Conservation (phyloP, 495 filamentous ascomycete species). For the Aspergillus conjunctus region DNA sequence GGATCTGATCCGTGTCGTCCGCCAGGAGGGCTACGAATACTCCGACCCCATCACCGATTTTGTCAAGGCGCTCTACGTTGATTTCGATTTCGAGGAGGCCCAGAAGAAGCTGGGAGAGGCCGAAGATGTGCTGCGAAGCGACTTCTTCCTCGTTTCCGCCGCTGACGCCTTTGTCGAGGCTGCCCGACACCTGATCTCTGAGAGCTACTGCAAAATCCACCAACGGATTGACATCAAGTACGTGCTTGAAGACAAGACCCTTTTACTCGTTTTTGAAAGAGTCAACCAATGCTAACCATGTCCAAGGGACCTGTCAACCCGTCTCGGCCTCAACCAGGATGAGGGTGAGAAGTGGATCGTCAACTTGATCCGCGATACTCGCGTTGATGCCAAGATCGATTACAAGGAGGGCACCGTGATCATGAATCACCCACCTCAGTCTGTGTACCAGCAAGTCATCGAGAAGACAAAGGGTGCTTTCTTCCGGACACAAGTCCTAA, state of each 20-base stretch:
- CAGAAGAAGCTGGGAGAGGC: constrained; percentile 89
- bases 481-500: constrained; percentile 81
- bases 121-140: constrained; percentile 85
- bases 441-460: constrained; percentile 98
- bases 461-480: constrained; percentile 94
- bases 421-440: constrained; percentile 98
- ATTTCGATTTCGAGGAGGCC: constrained; percentile 98
- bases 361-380: constrained; percentile 95
- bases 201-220: constrained; percentile 99
- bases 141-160: constrained; percentile 90
- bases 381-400: constrained; percentile 98
- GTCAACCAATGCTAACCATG: constrained; percentile 24
- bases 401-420: constrained; percentile 98
- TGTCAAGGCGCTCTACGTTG: constrained; percentile 91
- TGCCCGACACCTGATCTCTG: constrained; percentile 92
- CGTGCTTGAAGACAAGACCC: constrained; percentile 27
- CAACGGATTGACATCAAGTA: constrained; percentile 95
- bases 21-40: constrained; percentile 98
- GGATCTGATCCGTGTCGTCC: constrained; percentile 89
- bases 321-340: constrained; percentile 84
- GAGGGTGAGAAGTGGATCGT: constrained; percentile 99
- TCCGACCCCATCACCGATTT: constrained; percentile 94
- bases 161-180: constrained; percentile 92
- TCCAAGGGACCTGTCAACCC: constrained; percentile 74
- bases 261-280: background rate